These are phyloP conservation scores for Globisporangium lucens DNA, from an alignment of 352 stramenopile species.

Conservation along the genomic window DNA sequence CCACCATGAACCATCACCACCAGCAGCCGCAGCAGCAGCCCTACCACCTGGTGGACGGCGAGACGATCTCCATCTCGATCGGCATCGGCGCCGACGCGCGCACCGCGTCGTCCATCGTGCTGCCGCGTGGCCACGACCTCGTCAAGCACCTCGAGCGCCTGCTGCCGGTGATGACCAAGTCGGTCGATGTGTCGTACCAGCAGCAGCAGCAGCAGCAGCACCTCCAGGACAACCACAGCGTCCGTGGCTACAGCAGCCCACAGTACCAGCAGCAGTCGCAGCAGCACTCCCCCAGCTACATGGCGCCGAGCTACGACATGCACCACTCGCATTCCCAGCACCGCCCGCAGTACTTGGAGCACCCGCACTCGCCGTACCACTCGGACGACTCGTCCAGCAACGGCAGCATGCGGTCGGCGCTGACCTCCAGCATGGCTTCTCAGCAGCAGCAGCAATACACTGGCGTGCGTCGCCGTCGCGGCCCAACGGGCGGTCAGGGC, in stretches of 20 bases:
- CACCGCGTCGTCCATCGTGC: conserved; percentile 41
- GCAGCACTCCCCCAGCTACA: conserved; percentile 5
- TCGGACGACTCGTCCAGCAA: conserved; percentile 28
- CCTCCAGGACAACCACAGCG: conserved; percentile 13
- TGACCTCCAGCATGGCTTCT: not conserved
- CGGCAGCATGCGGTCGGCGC: conserved; percentile 2
- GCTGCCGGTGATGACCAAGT: conserved; percentile 25
- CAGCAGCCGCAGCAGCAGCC: conserved; percentile 13
- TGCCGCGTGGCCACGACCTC: conserved; percentile 46
- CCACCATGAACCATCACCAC: conserved; percentile 26
- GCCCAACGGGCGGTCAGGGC: conserved; percentile 25
- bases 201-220: conserved; percentile 2
- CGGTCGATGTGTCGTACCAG: not conserved
- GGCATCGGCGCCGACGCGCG: conserved; percentile 27
- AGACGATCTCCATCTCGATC: conserved; percentile 57
- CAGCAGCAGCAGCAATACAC: conserved; percentile 11
- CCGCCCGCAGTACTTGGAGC: conserved; percentile 7
- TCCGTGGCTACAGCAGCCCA: not conserved
- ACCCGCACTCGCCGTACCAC: conserved; percentile 25
- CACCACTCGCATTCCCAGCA: conserved; percentile 20
- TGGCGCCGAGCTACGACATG: conserved; percentile 18
- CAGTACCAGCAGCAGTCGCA: conserved; percentile 24
- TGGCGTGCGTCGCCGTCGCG: conserved; percentile 26
- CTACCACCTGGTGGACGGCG: conserved; percentile 4
- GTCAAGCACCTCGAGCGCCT: conserved; percentile 47